Conservation (phyloP, 768 basidiomycete genomes). For the Suillus fuscotomentosus region DNA sequence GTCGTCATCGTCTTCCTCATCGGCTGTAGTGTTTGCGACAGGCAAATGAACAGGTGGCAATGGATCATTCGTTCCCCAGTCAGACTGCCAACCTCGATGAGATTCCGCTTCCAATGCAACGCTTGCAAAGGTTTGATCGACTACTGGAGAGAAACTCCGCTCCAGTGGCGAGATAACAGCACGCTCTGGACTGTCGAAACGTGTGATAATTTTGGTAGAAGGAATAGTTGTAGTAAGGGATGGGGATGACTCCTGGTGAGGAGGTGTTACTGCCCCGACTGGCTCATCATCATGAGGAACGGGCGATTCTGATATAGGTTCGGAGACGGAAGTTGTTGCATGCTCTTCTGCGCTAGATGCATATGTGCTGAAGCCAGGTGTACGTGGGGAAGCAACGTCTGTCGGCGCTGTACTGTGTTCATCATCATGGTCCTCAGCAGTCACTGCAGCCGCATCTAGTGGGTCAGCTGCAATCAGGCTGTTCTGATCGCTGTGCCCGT, state of each 20-base stretch:
- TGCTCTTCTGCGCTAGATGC: slow-evolving; percentile 23
- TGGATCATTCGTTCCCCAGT: slow-evolving; percentile 38
- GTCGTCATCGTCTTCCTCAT: slow-evolving; percentile 69
- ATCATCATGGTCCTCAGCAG: slow-evolving; percentile 32
- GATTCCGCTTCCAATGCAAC: slow-evolving; percentile 48
- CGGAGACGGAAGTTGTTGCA: slow-evolving; percentile 13
- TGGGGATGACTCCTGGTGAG: slow-evolving; percentile 12
- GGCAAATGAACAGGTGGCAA: slow-evolving; percentile 15
- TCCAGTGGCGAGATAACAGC: slow-evolving; percentile 30
- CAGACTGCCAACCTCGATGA: slow-evolving; percentile 52
- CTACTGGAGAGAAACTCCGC: slow-evolving; percentile 17
- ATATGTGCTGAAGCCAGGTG: slow-evolving; percentile 53
- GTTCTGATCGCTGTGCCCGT: slow-evolving; percentile 31
- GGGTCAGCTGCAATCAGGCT: slow-evolving; percentile 10
- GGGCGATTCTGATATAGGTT: slow-evolving; percentile 13
- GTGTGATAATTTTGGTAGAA: slow-evolving; percentile 13
- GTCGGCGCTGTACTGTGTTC: slow-evolving; percentile 17
- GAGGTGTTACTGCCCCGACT: slow-evolving; percentile 13
- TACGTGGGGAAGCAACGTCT: slow-evolving; percentile 16
- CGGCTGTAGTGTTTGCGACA: slow-evolving; percentile 19
- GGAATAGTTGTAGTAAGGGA: slow-evolving; percentile 9
- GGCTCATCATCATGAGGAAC: slow-evolving; percentile 5
- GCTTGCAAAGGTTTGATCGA: slow-evolving; percentile 39
- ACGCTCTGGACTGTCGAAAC: slow-evolving; percentile 23
- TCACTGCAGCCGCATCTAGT: slow-evolving; percentile 37